Conservation (phyloP, 768 basidiomycete genomes). For the Pilatotrama ljubarskyi region DNA sequence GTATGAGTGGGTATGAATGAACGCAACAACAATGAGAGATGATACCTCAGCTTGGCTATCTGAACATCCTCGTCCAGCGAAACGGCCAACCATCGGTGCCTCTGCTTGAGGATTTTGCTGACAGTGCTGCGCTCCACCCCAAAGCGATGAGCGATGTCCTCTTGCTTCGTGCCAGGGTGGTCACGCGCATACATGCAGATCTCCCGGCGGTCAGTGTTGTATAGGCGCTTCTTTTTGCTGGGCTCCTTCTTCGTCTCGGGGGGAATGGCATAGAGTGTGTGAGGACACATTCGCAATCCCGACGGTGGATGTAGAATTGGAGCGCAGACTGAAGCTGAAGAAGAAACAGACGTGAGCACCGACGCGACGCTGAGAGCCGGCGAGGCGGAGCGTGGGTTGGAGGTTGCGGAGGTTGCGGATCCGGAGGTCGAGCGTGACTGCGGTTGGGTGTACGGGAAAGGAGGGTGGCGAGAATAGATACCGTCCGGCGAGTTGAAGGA, state of each 20-base stretch:
- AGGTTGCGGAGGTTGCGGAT: slow-evolving; percentile 39
- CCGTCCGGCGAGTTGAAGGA: neutral
- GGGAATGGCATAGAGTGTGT: no score
- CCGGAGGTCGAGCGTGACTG: slow-evolving; percentile 48
- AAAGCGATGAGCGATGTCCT: slow-evolving; percentile 77
- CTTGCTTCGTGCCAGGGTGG: slow-evolving; percentile 72
- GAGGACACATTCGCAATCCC: no score
- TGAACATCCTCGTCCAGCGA: slow-evolving; percentile 56
- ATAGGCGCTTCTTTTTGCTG: slow-evolving; percentile 76
- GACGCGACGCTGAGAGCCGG: slow-evolving; percentile 62
- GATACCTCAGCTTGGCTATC: slow-evolving; percentile 70
- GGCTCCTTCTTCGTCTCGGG: slow-evolving; percentile 27
- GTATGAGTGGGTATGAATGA: slow-evolving; percentile 6
- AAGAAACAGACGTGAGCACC: slow-evolving; percentile 53
- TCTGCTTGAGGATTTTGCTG: slow-evolving; percentile 87
- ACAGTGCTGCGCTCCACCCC: slow-evolving; percentile 91
- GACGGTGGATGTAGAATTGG: slow-evolving; percentile 6
- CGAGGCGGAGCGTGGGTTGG: slow-evolving; percentile 56
- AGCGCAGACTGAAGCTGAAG: slow-evolving; percentile 34
- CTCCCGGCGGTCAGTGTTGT: slow-evolving; percentile 69
- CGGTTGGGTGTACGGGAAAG: neutral
- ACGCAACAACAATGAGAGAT: neutral
- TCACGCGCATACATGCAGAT: slow-evolving; percentile 70
- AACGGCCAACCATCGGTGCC: slow-evolving; percentile 77
- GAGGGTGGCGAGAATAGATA: neutral